These are phyloP conservation scores for Macrolepiota albuminosa DNA, from an alignment of 768 basidiomycete species.

Conservation along the genomic window DNA sequence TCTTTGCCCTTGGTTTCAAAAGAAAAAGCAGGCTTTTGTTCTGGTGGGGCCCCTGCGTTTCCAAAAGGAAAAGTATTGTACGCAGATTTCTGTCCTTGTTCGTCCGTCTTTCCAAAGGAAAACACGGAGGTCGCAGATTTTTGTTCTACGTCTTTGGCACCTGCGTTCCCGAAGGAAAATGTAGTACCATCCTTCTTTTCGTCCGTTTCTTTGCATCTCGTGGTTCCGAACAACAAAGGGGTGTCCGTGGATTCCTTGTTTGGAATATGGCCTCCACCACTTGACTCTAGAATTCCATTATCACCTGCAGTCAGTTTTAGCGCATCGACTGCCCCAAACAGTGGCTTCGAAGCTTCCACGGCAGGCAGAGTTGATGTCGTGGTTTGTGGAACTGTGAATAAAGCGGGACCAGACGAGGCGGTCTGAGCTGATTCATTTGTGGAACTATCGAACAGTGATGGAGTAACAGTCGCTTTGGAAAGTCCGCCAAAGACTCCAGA, in stretches of 20 bases:
- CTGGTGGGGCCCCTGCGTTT: not conserved
- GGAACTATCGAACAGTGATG: not conserved
- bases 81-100: constrained; percentile 6
- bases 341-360: constrained; percentile 32
- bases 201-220: constrained; percentile 9
- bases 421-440: constrained; percentile 11
- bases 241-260: not conserved
- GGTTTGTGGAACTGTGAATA: constrained; percentile 23
- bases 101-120: constrained; percentile 30
- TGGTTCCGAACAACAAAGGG: constrained; percentile 7
- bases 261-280: not conserved
- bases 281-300: constrained; percentile 1
- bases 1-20: constrained; percentile 16
- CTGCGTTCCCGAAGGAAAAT: constrained; percentile 39
- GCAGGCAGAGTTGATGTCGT: constrained; percentile 5
- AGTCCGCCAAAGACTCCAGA: not conserved
- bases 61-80: constrained; percentile 3
- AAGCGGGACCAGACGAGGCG: constrained; percentile 19
- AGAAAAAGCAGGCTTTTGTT: constrained; percentile 2
- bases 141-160: constrained; percentile 3
- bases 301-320: constrained; percentile 39
- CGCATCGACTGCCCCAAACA: constrained; percentile 27
- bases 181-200: constrained; percentile 15
- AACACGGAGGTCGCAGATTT: constrained; percentile 4
- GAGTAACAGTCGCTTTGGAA: not conserved